Evolutionary conservation across 257 asterid species (phyloP).

Genomic region (Petrea volubilis): DNA sequence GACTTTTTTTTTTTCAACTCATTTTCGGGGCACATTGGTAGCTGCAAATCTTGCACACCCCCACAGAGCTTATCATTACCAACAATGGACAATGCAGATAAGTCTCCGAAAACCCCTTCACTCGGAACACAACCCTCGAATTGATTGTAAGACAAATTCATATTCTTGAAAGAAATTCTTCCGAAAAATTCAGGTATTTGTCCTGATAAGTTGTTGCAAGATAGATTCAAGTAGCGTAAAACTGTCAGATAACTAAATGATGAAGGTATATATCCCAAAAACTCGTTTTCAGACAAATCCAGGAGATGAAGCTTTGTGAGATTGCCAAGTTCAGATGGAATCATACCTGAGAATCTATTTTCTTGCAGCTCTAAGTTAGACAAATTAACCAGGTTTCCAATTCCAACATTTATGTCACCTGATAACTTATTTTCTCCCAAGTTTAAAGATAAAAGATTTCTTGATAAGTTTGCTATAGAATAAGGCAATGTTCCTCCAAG

Average conservation of each 20-base stretch:
- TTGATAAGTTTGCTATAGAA: conserved; percentile 23
- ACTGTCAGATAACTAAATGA: conserved; percentile 16
- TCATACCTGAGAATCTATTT: conserved; percentile 16
- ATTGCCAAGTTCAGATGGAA: conserved; percentile 22
- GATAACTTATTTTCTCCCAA: conserved; percentile 9
- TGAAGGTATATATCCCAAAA: conserved; percentile 17
- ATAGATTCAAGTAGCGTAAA: conserved; percentile 25
- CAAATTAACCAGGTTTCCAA: conserved; percentile 24
- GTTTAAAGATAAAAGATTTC: conserved; percentile 12
- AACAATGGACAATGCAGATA: conserved; percentile 13
- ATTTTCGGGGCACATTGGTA: conserved; percentile 9
- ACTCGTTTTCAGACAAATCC: conserved; percentile 24
- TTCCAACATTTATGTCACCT: conserved; percentile 9
- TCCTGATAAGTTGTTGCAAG: conserved; percentile 23
- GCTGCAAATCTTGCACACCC: conserved; percentile 9
- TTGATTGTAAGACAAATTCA: conserved; percentile 25
- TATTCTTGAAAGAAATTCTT: conserved; percentile 5
- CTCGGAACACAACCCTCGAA: conserved; percentile 25
- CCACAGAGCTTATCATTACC: conserved; percentile 33
- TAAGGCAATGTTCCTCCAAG: conserved; percentile 28
- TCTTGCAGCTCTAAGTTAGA: conserved; percentile 13
- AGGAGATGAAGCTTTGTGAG: conserved; percentile 21
- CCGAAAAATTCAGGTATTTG: conserved; percentile 10
- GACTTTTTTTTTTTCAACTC: conserved; percentile 2
- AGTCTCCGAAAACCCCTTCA: conserved; percentile 21